Evolutionary conservation across 495 filamentous ascomycete species (phyloP).

Genomic region (Penicillium fimorum): DNA sequence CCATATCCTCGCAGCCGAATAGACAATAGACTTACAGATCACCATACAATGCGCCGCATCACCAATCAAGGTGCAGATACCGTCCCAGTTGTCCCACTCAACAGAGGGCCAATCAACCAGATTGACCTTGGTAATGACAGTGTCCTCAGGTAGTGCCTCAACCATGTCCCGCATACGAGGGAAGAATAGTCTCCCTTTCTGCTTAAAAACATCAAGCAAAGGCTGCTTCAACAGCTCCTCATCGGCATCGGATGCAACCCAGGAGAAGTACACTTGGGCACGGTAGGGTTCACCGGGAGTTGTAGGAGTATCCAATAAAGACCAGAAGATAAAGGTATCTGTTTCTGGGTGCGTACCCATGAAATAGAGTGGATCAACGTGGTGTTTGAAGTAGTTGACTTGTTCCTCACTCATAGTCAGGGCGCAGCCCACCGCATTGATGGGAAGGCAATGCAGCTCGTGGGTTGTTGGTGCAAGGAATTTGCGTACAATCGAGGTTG

Average conservation of each 20-base stretch:
- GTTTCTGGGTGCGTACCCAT: conserved; percentile 50
- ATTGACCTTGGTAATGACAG: conserved; percentile 5
- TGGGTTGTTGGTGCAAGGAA: not conserved
- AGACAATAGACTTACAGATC: not conserved
- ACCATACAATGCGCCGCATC: conserved; percentile 49
- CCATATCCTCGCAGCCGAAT: not conserved
- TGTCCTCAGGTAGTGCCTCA: conserved; percentile 16
- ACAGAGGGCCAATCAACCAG: conserved; percentile 9
- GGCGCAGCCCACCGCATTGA: not conserved
- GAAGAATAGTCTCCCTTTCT: not conserved
- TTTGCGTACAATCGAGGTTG: not conserved
- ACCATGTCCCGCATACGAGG: not conserved
- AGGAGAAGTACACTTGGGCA: not conserved
- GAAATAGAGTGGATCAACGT: conserved; percentile 36
- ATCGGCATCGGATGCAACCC: not conserved
- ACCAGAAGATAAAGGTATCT: conserved; percentile 47
- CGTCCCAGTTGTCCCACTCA: conserved; percentile 36
- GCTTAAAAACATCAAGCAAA: not conserved
- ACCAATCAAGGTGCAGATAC: conserved; percentile 40
- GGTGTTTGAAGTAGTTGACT: not conserved
- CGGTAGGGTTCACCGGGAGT: not conserved
- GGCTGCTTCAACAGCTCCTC: not conserved
- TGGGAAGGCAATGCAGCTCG: not conserved
- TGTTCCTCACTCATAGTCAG: conserved; percentile 3
- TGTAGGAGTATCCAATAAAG: conserved; percentile 36